Conservation (phyloP, 257 asterid genomes). For the Coffea eugenioides region DNA sequence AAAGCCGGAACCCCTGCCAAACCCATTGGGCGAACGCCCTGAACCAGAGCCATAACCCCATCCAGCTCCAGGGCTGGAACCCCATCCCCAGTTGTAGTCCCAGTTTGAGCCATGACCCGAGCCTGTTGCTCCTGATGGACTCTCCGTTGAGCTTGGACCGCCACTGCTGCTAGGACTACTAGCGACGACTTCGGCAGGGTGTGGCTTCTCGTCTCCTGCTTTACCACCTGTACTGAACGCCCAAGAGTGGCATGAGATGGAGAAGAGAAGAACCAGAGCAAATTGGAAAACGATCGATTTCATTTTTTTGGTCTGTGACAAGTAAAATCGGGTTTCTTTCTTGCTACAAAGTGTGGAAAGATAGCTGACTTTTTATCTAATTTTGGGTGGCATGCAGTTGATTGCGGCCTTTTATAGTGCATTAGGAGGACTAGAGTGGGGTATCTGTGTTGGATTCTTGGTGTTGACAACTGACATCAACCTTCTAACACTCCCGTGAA, state of each 20-base stretch:
- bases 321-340: neutral
- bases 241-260: neutral
- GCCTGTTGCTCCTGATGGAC: conserved; percentile 29
- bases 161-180: conserved; percentile 7
- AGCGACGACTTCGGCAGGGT: conserved; percentile 5
- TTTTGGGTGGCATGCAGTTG: conserved; percentile 20
- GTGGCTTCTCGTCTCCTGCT: conserved; percentile 15
- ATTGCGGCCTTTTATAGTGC: conserved; percentile 11
- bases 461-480: conserved; percentile 8
- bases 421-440: conserved; percentile 15
- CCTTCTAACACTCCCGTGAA: conserved; percentile 12
- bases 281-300: conserved; percentile 5
- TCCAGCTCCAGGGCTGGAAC: conserved; percentile 39
- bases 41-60: conserved; percentile 53
- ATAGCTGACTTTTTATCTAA: neutral
- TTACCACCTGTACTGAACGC: conserved; percentile 10
- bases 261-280: conserved; percentile 4
- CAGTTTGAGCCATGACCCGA: conserved; percentile 39
- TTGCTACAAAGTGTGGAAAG: neutral
- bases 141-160: neutral
- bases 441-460: conserved; percentile 16
- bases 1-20: conserved; percentile 26
- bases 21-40: conserved; percentile 37
- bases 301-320: neutral
- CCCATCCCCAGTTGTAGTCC: conserved; percentile 50